Conservation (phyloP, 495 filamentous ascomycete genomes). For the Tetracladium setigerum region DNA sequence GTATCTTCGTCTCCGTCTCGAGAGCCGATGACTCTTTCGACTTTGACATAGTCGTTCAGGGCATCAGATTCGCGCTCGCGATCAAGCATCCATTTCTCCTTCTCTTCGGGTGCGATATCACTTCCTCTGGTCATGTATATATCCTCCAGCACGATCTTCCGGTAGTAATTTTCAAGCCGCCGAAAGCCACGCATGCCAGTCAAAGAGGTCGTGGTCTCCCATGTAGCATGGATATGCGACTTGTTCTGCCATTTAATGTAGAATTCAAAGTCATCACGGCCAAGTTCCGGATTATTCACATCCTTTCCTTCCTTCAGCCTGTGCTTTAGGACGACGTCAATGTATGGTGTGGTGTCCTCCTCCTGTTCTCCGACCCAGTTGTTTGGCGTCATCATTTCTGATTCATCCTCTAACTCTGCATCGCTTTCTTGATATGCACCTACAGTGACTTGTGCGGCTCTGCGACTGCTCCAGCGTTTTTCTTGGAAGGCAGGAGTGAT, state of each 20-base stretch:
- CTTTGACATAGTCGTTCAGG: constrained; percentile 74
- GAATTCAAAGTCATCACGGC: constrained; percentile 81
- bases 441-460: constrained; percentile 75
- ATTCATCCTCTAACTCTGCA: constrained; percentile 70
- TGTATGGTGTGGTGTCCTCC: constrained; percentile 67
- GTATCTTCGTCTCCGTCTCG: constrained; percentile 63
- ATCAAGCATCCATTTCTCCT: constrained; percentile 85
- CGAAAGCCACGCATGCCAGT: constrained; percentile 65
- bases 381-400: constrained; percentile 49
- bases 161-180: constrained; percentile 88
- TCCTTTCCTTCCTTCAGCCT: constrained; percentile 62
- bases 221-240: constrained; percentile 91
- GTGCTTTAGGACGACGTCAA: constrained; percentile 86
- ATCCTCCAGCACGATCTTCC: constrained; percentile 69
- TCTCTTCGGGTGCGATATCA: constrained; percentile 72
- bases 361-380: constrained; percentile 56
- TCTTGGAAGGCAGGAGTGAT: constrained; percentile 56
- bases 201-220: constrained; percentile 72
- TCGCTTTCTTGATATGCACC: constrained; percentile 87
- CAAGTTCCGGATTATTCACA: constrained; percentile 42
- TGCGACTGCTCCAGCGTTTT: constrained; percentile 84
- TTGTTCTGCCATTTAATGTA: constrained; percentile 97
- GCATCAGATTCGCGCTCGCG: constrained; percentile 79
- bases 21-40: constrained; percentile 84
- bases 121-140: constrained; percentile 59